Base-by-base conservation (phyloP, 2,329 filamentous ascomycete genomes). In the Dothidotthia symphoricarpi region DNA sequence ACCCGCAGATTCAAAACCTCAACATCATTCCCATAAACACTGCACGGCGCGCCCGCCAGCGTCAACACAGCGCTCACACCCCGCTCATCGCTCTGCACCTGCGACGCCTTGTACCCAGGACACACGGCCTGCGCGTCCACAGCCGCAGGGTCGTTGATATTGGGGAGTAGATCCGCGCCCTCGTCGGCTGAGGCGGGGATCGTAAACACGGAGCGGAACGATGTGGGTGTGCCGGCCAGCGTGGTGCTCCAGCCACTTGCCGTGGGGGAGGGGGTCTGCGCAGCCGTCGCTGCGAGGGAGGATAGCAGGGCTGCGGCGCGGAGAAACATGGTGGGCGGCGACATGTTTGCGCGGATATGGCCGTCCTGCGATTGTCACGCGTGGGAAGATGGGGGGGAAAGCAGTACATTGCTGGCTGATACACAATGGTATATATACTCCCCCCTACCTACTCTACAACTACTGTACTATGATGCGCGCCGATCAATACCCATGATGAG, bases 1-100 rank as follows among this genome's bases (percentile, higher is more conserved):
- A 93, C 82, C 3, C 79, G 75, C 22, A 94, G 69, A 24, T 74
- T 76, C 32, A 94, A 69, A 4, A 75, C 70, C 16, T 82, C 74
- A 17, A 94, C 70, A 58, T 94, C 88, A 6, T 75, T 83, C 0
- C 88, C 88, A 48, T 91, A 94, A 15, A 81, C 77, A 63, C 91
- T 85, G 70, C 88, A 82, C 19, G 77, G 60, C 15, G 69, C 49
- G 3, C 78, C 79, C 25, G 76, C 76, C 36, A 82, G 59, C 0
- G 53, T 67, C 51, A 82, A 55, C 4, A 66, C 71, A 6, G 78
- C 79, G 2, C 68, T 74, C 34, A 82, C 67, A 3, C 77, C 77
- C 42, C 63, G 57, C 3, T 63, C 50, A 10, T 66, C 72, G 16
- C 71, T 61, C 28, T 70, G 50, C 9, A 81, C 68, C 43, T 73